phyloP scores from a whole-genome alignment of 371 early-diverging fungal genomes.

The Circinella umbellata region DNA sequence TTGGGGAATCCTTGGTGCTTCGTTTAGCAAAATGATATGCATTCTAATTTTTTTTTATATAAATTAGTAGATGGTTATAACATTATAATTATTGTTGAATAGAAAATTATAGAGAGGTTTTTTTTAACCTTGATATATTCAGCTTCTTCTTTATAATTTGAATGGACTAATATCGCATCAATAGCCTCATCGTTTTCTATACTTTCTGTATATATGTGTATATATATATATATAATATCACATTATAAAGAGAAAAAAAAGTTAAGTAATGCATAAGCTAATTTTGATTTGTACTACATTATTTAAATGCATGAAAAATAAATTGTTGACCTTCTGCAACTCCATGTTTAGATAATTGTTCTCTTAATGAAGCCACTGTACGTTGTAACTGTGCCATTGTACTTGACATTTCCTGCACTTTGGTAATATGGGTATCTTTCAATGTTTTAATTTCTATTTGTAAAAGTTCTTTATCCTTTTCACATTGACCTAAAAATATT shows the following conservation, averaged over 20 bases:
- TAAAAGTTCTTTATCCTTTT: slow-evolving; percentile 33
- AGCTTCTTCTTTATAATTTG: slow-evolving; percentile 32
- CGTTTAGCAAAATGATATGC: slow-evolving; percentile 9
- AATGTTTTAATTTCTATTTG: slow-evolving; percentile 34
- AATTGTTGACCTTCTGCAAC: slow-evolving; percentile 28
- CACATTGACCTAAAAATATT: slow-evolving; percentile 31
- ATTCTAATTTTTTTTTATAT: neutral
- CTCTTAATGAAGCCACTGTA: slow-evolving; percentile 21
- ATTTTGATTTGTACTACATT: slow-evolving; percentile 12
- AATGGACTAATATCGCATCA: slow-evolving; percentile 10
- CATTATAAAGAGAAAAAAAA: neutral
- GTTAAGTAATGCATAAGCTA: neutral
- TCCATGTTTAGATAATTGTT: slow-evolving; percentile 27
- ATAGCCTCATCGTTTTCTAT: slow-evolving; percentile 8
- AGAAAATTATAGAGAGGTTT: too few relatives aligned
- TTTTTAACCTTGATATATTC: slow-evolving; percentile 33
- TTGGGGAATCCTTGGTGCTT: slow-evolving; percentile 14
- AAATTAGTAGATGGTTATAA: neutral
- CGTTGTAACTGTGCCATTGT: slow-evolving; percentile 30
- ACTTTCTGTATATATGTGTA: neutral
- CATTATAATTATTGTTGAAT: too few relatives aligned
- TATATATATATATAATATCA: too few relatives aligned
- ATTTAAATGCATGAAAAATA: neutral
- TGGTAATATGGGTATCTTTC: slow-evolving; percentile 41
- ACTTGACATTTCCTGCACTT: slow-evolving; percentile 35